Evolutionary conservation across 106 monocot species (phyloP).

Genomic region (Apostasia ramifera): DNA sequence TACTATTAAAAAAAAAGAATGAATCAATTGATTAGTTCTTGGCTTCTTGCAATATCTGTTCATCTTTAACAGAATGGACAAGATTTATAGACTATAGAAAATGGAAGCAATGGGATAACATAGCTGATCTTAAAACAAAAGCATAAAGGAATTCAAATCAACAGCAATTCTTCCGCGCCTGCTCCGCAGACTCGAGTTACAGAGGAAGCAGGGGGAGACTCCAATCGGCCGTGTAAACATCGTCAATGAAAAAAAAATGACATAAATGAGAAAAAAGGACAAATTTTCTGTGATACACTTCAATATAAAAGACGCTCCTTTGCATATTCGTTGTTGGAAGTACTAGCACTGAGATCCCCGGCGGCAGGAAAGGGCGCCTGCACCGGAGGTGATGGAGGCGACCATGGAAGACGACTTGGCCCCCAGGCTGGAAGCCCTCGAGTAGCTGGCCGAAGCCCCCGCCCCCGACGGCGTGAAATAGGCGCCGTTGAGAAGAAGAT

Average conservation of each 20-base stretch:
- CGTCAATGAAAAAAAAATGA: background rate
- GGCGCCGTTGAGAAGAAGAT: slow-evolving; percentile 40
- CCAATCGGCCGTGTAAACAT: background rate
- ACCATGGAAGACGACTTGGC: slow-evolving; percentile 41
- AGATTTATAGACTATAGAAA: too few relatives aligned
- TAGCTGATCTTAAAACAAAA: background rate
- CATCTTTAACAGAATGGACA: too few relatives aligned
- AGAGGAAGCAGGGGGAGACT: slow-evolving; percentile 15
- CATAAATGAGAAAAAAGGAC: background rate
- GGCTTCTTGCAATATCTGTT: too few relatives aligned
- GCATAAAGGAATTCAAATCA: background rate
- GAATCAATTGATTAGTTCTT: too few relatives aligned
- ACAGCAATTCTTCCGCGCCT: slow-evolving; percentile 18
- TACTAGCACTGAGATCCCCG: slow-evolving; percentile 17
- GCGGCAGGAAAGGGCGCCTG: slow-evolving; percentile 23
- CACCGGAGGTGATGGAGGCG: slow-evolving; percentile 26
- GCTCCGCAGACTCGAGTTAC: slow-evolving; percentile 5
- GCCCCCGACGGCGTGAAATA: slow-evolving; percentile 45
- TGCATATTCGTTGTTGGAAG: background rate
- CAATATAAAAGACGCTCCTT: background rate
- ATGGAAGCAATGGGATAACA: too few relatives aligned
- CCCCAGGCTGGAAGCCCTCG: slow-evolving; percentile 35
- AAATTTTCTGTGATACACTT: background rate
- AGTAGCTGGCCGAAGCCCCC: slow-evolving; percentile 30
- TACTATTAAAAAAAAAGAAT: too few relatives aligned